A percentile compares a stretch with the other conserved stretches of the same genome.
These are phyloP conservation scores for Phytopythium boreale DNA, from an alignment of 352 stramenopile species.

Conservation along the genomic window DNA sequence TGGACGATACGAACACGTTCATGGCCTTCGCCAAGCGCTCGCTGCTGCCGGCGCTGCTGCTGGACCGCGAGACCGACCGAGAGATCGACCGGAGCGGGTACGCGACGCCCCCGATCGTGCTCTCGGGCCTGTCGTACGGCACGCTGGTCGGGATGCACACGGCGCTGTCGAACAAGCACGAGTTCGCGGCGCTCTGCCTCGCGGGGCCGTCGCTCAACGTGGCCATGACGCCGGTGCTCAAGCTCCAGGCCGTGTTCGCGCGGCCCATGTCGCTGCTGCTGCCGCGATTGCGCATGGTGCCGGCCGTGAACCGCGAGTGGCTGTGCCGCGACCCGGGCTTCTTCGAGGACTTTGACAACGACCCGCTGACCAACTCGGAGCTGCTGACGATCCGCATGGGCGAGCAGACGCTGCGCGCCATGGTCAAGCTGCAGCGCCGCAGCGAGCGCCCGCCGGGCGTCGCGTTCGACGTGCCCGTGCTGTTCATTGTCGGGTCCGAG, in stretches of 20 bases:
- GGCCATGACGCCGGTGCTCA: constrained; percentile 34
- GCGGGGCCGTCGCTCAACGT: constrained; percentile 31
- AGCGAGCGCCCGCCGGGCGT: constrained; percentile 12
- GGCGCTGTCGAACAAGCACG: constrained; percentile 31
- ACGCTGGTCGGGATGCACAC: constrained; percentile 39
- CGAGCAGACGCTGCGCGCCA: constrained; percentile 37
- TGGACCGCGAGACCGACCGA: constrained; percentile 29
- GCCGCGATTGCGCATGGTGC: constrained; percentile 35
- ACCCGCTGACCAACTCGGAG: constrained; percentile 31
- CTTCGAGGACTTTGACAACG: constrained; percentile 28
- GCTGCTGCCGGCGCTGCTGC: constrained; percentile 7
- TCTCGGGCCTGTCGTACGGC: constrained; percentile 35
- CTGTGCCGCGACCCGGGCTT: constrained; percentile 33
- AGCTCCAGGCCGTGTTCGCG: constrained; percentile 29
- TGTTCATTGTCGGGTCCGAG: constrained; percentile 43
- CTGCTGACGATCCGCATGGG: constrained; percentile 39
- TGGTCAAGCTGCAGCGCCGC: constrained; percentile 26
- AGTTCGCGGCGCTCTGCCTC: constrained; percentile 35
- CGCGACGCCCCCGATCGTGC: constrained; percentile 26
- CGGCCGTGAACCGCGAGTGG: constrained; percentile 27
- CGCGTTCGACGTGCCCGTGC: constrained; percentile 23
- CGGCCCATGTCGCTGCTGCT: constrained; percentile 27
- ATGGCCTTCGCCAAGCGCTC: constrained; percentile 29
- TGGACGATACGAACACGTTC: constrained; percentile 46
- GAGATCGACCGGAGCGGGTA: constrained; percentile 18